A percentile compares a stretch with the other conserved stretches of the same genome.
These are phyloP conservation scores for Lasiodiplodia sp. DNA, from an alignment of 2,329 filamentous ascomycete genomes.

Conservation along the genomic window DNA sequence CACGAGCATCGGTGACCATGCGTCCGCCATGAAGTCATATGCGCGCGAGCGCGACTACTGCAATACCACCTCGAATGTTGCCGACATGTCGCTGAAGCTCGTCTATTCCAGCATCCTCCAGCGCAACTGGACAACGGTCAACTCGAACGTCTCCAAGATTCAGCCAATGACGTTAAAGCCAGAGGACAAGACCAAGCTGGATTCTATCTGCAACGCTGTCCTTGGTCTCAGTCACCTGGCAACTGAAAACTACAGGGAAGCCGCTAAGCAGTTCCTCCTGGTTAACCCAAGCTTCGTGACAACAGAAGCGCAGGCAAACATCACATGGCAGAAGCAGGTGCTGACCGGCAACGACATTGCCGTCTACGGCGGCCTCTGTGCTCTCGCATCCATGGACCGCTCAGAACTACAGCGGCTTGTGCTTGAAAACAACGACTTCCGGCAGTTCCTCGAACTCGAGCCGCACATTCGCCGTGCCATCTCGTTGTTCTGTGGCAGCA, in stretches of 20 bases:
- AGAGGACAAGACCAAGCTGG: conserved; percentile 64
- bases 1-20: conserved; percentile 77
- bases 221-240: conserved; percentile 69
- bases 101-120: conserved; percentile 79
- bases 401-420: conserved; percentile 76
- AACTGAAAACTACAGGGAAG: conserved; percentile 65
- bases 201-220: conserved; percentile 70
- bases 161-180: conserved; percentile 61
- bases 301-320: conserved; percentile 52
- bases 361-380: conserved; percentile 87
- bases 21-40: conserved; percentile 78
- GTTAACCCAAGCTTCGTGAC: conserved; percentile 61
- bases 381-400: conserved; percentile 88
- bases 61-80: conserved; percentile 80
- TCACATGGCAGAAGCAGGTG: conserved; percentile 72
- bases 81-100: conserved; percentile 81
- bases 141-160: conserved; percentile 65
- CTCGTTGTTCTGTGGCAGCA: conserved; percentile 84
- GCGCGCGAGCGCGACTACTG: conserved; percentile 89
- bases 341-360: conserved; percentile 87
- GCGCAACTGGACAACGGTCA: conserved; percentile 76
- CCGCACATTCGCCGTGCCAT: conserved; percentile 94
- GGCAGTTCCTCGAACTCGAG: conserved; percentile 88
- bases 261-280: conserved; percentile 74
- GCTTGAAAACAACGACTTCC: conserved; percentile 85